These are phyloP conservation scores for Rhododendron williamsianum DNA, from an alignment of 148 eudicot species.

Conservation along the genomic window DNA sequence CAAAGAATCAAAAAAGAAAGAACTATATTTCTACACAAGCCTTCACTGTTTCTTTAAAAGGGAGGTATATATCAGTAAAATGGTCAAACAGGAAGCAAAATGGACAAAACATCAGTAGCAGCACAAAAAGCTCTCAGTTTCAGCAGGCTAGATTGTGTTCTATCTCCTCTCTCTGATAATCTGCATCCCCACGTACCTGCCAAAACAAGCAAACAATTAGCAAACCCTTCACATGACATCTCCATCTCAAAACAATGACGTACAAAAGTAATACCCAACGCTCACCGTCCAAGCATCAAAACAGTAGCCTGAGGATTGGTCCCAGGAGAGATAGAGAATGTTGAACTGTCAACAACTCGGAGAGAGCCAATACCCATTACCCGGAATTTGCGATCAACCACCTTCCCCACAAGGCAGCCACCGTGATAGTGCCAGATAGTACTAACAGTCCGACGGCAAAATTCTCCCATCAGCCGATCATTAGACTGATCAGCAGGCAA, in stretches of 20 bases:
- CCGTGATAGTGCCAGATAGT: constrained; percentile 98
- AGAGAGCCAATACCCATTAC: constrained; percentile 63
- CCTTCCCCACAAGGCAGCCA: constrained; percentile 83
- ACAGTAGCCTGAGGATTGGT: constrained; percentile 95
- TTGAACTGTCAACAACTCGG: constrained; percentile 79
- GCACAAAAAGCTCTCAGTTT: background rate
- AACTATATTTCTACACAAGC: background rate
- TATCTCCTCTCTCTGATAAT: constrained; percentile 34
- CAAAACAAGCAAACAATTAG: background rate
- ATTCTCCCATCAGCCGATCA: constrained; percentile 57
- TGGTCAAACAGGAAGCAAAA: background rate
- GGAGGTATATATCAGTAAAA: background rate
- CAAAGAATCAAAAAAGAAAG: background rate
- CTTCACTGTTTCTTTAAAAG: background rate
- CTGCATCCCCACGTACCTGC: constrained; percentile 71
- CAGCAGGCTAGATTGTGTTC: background rate
- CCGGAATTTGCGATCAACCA: constrained; percentile 60
- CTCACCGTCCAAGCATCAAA: constrained; percentile 85
- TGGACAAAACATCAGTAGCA: background rate
- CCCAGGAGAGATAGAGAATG: constrained; percentile 70
- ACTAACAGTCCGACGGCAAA: constrained; percentile 64
- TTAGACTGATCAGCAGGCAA: constrained; percentile 57
- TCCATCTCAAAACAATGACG: background rate
- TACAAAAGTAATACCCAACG: background rate
- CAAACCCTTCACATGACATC: background rate